phyloP scores from a whole-genome alignment of 2,329 filamentous ascomycete genomes.

The Cadophora sp. region DNA sequence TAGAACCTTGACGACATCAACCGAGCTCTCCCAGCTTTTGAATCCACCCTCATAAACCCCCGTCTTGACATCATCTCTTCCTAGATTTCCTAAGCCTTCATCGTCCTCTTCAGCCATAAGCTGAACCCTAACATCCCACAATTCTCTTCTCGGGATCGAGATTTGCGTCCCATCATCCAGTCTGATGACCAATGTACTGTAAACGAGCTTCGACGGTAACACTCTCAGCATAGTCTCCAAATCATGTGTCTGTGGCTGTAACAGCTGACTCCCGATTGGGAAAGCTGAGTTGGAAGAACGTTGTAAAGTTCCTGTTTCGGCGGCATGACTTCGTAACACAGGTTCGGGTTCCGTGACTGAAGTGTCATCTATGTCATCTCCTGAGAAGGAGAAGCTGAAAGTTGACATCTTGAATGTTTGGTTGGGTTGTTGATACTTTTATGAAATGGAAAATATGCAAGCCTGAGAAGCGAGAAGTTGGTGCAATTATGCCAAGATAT shows the following conservation, averaged over 20 bases:
- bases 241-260: slow-evolving; percentile 60
- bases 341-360: slow-evolving; percentile 13
- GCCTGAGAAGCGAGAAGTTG: background rate
- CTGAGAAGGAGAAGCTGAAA: slow-evolving; percentile 61
- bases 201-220: slow-evolving; percentile 78
- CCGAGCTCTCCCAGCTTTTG: slow-evolving; percentile 88
- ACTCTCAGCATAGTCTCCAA: slow-evolving; percentile 57
- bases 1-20: slow-evolving; percentile 74
- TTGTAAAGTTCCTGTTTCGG: slow-evolving; percentile 43
- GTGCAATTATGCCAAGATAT: background rate
- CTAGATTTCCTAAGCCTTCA: slow-evolving; percentile 58
- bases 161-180: slow-evolving; percentile 62
- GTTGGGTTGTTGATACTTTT: slow-evolving; percentile 7
- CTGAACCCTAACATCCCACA: slow-evolving; percentile 83
- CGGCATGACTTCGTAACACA: slow-evolving; percentile 35
- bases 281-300: slow-evolving; percentile 54
- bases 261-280: slow-evolving; percentile 65
- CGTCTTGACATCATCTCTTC: slow-evolving; percentile 76
- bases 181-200: slow-evolving; percentile 64
- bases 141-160: slow-evolving; percentile 72
- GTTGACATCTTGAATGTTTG: slow-evolving; percentile 37
- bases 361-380: slow-evolving; percentile 67
- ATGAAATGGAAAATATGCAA: background rate
- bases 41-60: slow-evolving; percentile 88
- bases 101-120: slow-evolving; percentile 76